Conservation (phyloP, 1,284 basidiomycete species). For the Moesziomyces sp. region DNA sequence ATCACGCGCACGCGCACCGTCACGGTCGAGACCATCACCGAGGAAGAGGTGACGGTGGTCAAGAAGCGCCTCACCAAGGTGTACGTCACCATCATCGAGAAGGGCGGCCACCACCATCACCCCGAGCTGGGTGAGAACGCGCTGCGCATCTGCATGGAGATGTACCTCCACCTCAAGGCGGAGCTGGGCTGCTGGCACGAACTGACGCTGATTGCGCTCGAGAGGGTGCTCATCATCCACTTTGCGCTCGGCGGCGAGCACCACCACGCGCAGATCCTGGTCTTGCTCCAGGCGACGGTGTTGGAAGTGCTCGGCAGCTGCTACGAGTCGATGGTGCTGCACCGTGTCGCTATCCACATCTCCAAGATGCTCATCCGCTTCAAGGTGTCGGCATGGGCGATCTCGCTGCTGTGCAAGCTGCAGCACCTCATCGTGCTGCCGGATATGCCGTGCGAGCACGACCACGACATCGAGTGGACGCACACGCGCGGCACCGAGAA, state of each 20-base stretch:
- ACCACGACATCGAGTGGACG: constrained; percentile 2
- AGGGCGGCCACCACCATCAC: constrained; percentile 8
- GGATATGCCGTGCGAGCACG: constrained; percentile 5
- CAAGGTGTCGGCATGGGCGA: not conserved
- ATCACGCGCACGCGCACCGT: constrained; percentile 6
- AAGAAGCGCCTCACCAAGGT: constrained; percentile 12
- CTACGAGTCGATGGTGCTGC: not conserved
- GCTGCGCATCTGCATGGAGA: constrained; percentile 6
- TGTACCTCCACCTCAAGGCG: constrained; percentile 6
- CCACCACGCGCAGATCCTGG: not conserved
- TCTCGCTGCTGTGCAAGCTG: constrained; percentile 3
- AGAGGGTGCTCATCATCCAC: constrained; percentile 1
- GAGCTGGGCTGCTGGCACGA: constrained; percentile 8
- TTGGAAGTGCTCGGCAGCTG: constrained; percentile 1
- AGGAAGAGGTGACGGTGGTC: constrained; percentile 8
- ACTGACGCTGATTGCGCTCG: constrained; percentile 3
- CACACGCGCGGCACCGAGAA: not conserved
- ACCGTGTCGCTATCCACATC: constrained; percentile 2
- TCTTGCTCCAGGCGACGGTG: constrained; percentile 2
- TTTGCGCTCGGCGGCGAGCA: constrained; percentile 5
- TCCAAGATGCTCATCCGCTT: constrained; percentile 6
- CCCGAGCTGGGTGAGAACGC: constrained; percentile 8
- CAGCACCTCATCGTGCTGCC: constrained; percentile 7
- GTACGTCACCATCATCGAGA: constrained; percentile 9
- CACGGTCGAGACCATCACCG: constrained; percentile 11